These are phyloP conservation scores for Solanum appendiculatum DNA, from an alignment of 257 asterid genomes.

Conservation along the genomic window DNA sequence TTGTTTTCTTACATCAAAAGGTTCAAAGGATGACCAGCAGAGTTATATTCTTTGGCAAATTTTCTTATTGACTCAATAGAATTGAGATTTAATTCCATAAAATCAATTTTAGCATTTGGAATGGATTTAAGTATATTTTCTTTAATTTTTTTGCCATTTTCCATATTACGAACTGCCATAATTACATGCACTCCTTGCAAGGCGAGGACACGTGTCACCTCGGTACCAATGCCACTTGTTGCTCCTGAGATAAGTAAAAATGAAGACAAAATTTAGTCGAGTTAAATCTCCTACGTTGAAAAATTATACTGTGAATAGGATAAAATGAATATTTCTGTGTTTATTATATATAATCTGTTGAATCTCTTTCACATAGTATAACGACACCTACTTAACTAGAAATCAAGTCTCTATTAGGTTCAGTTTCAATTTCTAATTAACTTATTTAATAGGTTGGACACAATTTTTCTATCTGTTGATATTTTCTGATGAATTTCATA, in stretches of 20 bases:
- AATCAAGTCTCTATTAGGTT: not conserved
- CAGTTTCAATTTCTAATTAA: not conserved
- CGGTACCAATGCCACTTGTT: slow-evolving; percentile 55
- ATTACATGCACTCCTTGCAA: slow-evolving; percentile 43
- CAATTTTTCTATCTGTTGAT: no score
- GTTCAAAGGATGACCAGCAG: slow-evolving; percentile 35
- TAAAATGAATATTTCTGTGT: not conserved
- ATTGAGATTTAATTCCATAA: slow-evolving; percentile 52
- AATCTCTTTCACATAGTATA: no score
- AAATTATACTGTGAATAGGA: not conserved
- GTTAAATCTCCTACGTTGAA: not conserved
- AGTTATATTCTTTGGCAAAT: slow-evolving; percentile 37
- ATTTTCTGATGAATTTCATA: not conserved
- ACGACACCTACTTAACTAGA: no score
- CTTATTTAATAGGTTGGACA: no score
- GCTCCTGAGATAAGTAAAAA: slow-evolving; percentile 38
- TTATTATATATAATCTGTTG: no score
- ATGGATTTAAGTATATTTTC: slow-evolving; percentile 28
- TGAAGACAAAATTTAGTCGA: not conserved
- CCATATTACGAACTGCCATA: slow-evolving; percentile 43
- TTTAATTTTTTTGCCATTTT: slow-evolving; percentile 25
- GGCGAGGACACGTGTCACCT: slow-evolving; percentile 37
- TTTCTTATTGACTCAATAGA: slow-evolving; percentile 38
- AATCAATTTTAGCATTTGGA: slow-evolving; percentile 47
- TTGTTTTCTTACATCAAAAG: slow-evolving; percentile 37